Percentiles rank a stretch among this genome's conserved stretches.
Conservation (phyloP, 331 rosid genomes). For the Telfairia occidentalis region DNA sequence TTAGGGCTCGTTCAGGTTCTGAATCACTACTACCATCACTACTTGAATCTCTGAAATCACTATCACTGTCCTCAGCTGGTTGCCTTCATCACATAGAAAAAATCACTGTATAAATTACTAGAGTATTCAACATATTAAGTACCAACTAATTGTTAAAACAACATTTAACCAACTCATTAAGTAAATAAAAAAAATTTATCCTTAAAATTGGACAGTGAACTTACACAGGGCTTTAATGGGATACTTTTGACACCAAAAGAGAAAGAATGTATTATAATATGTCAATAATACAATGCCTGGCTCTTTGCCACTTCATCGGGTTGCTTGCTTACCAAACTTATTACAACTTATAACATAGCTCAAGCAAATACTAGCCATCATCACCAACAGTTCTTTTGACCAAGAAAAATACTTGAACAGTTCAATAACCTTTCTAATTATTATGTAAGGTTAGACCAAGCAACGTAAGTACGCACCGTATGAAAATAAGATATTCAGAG, state of each 20-base stretch:
- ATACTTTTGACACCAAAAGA: background rate
- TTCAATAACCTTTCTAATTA: background rate
- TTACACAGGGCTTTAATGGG: background rate
- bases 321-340: background rate
- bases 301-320: background rate
- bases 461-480: background rate
- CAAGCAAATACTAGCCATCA: background rate
- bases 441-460: background rate
- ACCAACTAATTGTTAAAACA: background rate
- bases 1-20: conserved; percentile 31
- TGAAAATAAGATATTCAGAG: background rate
- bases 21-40: conserved; percentile 38
- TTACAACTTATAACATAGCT: background rate
- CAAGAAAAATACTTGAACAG: background rate
- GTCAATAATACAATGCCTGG: background rate
- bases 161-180: background rate
- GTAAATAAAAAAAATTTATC: background rate
- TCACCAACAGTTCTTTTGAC: background rate
- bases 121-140: background rate
- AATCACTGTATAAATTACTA: background rate
- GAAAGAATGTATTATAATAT: background rate
- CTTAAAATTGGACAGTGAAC: background rate
- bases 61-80: conserved; percentile 33
- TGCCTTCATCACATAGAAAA: conserved; percentile 13
- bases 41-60: conserved; percentile 34